Percentiles rank a stretch among this genome's conserved stretches.
phyloP scores from a whole-genome alignment of 768 basidiomycete genomes.

The Clavaria fumosa region DNA sequence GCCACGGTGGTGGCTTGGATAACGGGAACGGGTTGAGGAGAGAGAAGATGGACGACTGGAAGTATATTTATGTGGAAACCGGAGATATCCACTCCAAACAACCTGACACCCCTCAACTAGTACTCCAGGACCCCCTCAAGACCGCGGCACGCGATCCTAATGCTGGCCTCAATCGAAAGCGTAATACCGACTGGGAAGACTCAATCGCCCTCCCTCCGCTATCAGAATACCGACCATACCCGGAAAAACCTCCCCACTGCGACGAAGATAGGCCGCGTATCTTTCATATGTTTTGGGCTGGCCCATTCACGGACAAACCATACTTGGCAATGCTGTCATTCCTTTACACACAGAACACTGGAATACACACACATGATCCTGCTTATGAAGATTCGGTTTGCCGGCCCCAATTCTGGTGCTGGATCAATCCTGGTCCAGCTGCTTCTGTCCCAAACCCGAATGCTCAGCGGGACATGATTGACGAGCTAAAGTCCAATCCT shows the following conservation, averaged over 20 bases:
- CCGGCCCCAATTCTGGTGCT: slow-evolving; percentile 89
- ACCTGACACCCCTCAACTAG: slow-evolving; percentile 14
- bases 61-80: slow-evolving; percentile 73
- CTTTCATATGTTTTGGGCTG: slow-evolving; percentile 99
- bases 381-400: slow-evolving; percentile 40
- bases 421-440: slow-evolving; percentile 98
- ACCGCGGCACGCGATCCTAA: slow-evolving; percentile 27
- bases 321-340: slow-evolving; percentile 91
- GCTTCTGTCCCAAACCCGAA: slow-evolving; percentile 75
- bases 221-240: slow-evolving; percentile 38
- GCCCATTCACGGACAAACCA: slow-evolving; percentile 96
- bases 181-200: slow-evolving; percentile 50
- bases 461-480: slow-evolving; percentile 72
- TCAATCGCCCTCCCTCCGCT: slow-evolving; percentile 34
- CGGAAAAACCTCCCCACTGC: slow-evolving; percentile 47
- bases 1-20: slow-evolving; percentile 83
- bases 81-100: slow-evolving; percentile 17
- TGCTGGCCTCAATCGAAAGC: slow-evolving; percentile 40
- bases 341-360: slow-evolving; percentile 90
- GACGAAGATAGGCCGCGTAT: slow-evolving; percentile 74
- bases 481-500: slow-evolving; percentile 65
- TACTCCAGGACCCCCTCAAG: slow-evolving; percentile 22
- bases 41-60: slow-evolving; percentile 69
- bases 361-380: slow-evolving; percentile 47
- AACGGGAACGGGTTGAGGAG: slow-evolving; percentile 60